A percentile compares a stretch with the other conserved stretches of the same genome.
phyloP scores from a whole-genome alignment of 2,329 filamentous ascomycete genomes.

The Tolypocladium ophioglossoides region DNA sequence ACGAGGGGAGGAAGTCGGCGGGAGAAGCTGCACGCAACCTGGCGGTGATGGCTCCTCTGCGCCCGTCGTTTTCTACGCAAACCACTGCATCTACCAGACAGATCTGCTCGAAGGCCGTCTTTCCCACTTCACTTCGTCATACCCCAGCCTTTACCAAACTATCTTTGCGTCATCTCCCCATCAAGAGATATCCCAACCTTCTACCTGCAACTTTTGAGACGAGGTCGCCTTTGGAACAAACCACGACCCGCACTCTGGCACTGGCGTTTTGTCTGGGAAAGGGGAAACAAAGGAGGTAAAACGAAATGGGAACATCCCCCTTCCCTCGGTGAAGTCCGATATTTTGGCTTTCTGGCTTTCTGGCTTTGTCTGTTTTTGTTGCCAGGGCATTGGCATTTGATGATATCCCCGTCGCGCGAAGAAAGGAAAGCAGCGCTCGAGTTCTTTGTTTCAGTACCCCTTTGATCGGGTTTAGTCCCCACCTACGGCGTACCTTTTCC shows the following conservation, averaged over 20 bases:
- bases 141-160: background rate
- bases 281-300: background rate
- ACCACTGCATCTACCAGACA: background rate
- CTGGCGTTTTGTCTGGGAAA: background rate
- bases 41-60: conserved; percentile 27
- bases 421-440: background rate
- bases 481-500: too few relatives aligned
- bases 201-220: background rate
- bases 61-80: background rate
- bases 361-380: background rate
- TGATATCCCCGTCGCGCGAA: background rate
- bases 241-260: background rate
- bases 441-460: background rate
- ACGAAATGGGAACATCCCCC: too few relatives aligned
- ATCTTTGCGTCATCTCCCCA: background rate
- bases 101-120: background rate
- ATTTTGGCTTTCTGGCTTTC: background rate
- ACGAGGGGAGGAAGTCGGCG: conserved; percentile 28
- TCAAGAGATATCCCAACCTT: background rate
- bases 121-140: background rate
- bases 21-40: conserved; percentile 41
- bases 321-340: background rate
- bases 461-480: background rate
- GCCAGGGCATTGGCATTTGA: background rate
- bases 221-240: background rate